phyloP scores from a whole-genome alignment of 2,329 filamentous ascomycete genomes.

The Chrysosporium queenslandicum region DNA sequence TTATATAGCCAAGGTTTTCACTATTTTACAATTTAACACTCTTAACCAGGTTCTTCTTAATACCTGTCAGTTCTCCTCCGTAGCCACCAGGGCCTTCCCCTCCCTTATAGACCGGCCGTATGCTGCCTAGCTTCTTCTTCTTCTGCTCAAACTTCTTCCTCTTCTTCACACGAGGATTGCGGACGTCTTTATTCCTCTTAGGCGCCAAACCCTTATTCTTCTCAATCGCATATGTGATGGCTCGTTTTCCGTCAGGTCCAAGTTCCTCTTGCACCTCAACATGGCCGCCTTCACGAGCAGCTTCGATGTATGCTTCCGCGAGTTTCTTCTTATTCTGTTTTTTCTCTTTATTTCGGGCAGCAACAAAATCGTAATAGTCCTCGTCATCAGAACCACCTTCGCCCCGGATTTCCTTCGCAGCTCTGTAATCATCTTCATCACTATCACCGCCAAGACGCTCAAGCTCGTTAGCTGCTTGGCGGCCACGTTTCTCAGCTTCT shows the following conservation, averaged over 20 bases:
- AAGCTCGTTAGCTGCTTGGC: slow-evolving; percentile 50
- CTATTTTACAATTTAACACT: slow-evolving; percentile 68
- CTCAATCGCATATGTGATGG: slow-evolving; percentile 85
- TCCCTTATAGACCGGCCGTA: slow-evolving; percentile 76
- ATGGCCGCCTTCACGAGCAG: slow-evolving; percentile 47
- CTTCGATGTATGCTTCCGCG: slow-evolving; percentile 47
- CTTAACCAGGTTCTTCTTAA: slow-evolving; percentile 88
- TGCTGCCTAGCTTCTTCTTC: slow-evolving; percentile 89
- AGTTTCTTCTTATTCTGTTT: slow-evolving; percentile 68
- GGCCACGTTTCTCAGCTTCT: slow-evolving; percentile 77
- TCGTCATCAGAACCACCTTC: slow-evolving; percentile 37
- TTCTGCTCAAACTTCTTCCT: slow-evolving; percentile 91
- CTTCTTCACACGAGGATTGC: slow-evolving; percentile 97
- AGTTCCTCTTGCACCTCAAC: slow-evolving; percentile 59
- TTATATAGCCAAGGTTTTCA: neutral
- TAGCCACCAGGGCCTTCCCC: slow-evolving; percentile 78
- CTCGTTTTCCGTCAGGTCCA: slow-evolving; percentile 76
- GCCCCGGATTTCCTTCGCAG: slow-evolving; percentile 42
- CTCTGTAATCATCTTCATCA: slow-evolving; percentile 52
- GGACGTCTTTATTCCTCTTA: slow-evolving; percentile 81
- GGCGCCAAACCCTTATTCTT: slow-evolving; percentile 96
- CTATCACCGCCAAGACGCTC: slow-evolving; percentile 61
- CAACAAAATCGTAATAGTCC: slow-evolving; percentile 79
- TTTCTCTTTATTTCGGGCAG: slow-evolving; percentile 44
- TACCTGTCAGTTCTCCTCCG: slow-evolving; percentile 83